Evolutionary conservation across 164 flowering plant species (phyloP).

Genomic region (Macadamia integrifolia): DNA sequence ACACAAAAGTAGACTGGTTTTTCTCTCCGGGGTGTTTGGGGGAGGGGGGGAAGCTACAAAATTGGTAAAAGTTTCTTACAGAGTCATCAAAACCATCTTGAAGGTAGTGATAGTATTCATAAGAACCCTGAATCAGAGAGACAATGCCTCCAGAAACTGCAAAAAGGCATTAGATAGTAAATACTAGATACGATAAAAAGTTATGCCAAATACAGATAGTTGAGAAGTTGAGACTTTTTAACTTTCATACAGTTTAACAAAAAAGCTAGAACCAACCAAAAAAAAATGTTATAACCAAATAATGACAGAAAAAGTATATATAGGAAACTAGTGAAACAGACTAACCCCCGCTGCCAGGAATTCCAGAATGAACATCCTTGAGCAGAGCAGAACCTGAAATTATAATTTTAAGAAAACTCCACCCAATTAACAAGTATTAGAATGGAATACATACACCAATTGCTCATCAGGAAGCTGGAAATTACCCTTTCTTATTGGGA

Average conservation of each 20-base stretch:
- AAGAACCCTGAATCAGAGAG: slow-evolving; percentile 85
- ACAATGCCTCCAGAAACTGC: slow-evolving; percentile 74
- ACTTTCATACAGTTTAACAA: no score
- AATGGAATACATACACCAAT: not conserved
- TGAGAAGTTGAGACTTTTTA: no score
- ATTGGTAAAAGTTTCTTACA: slow-evolving; percentile 34
- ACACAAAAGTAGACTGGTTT: not conserved
- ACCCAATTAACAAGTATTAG: not conserved
- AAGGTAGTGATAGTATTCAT: slow-evolving; percentile 90
- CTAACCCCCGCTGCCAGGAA: slow-evolving; percentile 88
- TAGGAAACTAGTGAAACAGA: slow-evolving; percentile 5
- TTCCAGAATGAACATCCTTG: slow-evolving; percentile 79
- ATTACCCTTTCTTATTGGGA: slow-evolving; percentile 43
- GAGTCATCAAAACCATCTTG: slow-evolving; percentile 90
- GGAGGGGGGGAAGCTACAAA: not conserved
- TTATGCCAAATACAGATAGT: no score
- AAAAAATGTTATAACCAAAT: not conserved
- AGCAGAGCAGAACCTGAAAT: slow-evolving; percentile 57
- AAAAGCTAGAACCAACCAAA: no score
- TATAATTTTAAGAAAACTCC: slow-evolving; percentile 7
- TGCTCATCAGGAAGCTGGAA: not conserved
- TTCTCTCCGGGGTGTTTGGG: not conserved
- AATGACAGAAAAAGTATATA: not conserved
- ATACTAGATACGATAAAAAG: not conserved
- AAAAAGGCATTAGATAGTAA: slow-evolving; percentile 4